These are phyloP conservation scores for Mycena vitilis DNA, from an alignment of 768 basidiomycete species.

Conservation along the genomic window DNA sequence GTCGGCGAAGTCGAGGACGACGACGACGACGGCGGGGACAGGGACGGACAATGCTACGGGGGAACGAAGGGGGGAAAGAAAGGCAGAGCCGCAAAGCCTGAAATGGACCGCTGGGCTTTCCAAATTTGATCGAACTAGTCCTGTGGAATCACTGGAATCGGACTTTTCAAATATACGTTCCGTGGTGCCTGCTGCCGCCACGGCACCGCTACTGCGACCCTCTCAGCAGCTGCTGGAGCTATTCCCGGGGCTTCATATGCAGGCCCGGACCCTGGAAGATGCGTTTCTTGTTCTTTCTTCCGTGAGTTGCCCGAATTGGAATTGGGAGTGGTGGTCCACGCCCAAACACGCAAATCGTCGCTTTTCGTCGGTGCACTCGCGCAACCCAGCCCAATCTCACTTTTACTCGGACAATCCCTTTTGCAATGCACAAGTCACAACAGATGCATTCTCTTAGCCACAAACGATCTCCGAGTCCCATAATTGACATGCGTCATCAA, in stretches of 20 bases:
- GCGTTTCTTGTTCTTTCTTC: slow-evolving; percentile 1
- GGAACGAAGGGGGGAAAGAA: neutral
- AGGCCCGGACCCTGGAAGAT: neutral
- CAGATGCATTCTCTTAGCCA: slow-evolving; percentile 16
- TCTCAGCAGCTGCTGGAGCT: neutral
- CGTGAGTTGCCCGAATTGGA: neutral
- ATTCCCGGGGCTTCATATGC: neutral
- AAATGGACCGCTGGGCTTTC: too few relatives aligned
- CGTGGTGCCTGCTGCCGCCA: neutral
- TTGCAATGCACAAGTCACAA: slow-evolving; percentile 15
- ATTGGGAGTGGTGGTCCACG: neutral
- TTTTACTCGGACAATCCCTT: slow-evolving; percentile 40
- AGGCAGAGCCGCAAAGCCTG: too few relatives aligned
- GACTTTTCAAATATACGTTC: too few relatives aligned
- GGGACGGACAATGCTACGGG: neutral
- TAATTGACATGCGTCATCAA: neutral
- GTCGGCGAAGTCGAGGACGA: slow-evolving; percentile 34
- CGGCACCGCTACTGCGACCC: neutral
- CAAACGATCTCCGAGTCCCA: neutral
- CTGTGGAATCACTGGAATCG: too few relatives aligned
- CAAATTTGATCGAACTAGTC: too few relatives aligned
- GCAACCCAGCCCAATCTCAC: slow-evolving; percentile 5
- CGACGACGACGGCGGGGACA: neutral
- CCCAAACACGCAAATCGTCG: neutral
- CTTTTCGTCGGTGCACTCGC: neutral